These are phyloP conservation scores for Sporobolomyces phaffii DNA, from an alignment of 768 basidiomycete species.

Conservation along the genomic window DNA sequence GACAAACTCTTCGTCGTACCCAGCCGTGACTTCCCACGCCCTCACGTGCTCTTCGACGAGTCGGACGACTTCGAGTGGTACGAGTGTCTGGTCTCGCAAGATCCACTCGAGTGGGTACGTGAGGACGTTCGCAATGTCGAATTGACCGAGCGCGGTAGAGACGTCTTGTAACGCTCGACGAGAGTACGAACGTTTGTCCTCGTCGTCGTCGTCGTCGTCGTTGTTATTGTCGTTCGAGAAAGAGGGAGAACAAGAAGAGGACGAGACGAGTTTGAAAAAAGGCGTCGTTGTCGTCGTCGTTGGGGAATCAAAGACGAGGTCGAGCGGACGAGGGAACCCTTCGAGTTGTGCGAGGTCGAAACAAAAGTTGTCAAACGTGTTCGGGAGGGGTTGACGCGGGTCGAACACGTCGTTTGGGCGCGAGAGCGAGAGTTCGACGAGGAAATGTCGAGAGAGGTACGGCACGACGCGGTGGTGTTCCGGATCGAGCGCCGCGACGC, in stretches of 20 bases:
- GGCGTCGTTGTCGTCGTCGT: no score
- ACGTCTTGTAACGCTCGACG: neutral
- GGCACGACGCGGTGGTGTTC: neutral
- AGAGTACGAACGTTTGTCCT: neutral
- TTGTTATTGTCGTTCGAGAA: neutral
- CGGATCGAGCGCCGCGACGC: constrained; percentile 13
- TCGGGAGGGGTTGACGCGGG: neutral
- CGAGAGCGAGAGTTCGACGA: neutral
- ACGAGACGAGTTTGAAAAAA: neutral
- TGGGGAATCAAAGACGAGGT: neutral
- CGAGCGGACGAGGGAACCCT: no score
- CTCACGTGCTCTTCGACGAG: neutral
- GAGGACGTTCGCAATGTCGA: constrained; percentile 5
- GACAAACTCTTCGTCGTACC: neutral
- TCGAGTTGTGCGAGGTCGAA: neutral
- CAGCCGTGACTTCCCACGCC: neutral
- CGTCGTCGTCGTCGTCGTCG: no score
- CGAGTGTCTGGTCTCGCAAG: constrained; percentile 9
- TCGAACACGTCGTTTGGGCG: neutral
- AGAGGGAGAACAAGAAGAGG: neutral
- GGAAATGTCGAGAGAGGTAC: neutral
- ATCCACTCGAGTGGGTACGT: constrained; percentile 22
- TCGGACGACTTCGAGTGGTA: neutral
- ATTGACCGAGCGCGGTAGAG: neutral
- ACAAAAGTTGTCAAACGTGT: neutral